Base-by-base conservation (phyloP, 2,329 filamentous ascomycete genomes). In the Cadophora sp. region DNA sequence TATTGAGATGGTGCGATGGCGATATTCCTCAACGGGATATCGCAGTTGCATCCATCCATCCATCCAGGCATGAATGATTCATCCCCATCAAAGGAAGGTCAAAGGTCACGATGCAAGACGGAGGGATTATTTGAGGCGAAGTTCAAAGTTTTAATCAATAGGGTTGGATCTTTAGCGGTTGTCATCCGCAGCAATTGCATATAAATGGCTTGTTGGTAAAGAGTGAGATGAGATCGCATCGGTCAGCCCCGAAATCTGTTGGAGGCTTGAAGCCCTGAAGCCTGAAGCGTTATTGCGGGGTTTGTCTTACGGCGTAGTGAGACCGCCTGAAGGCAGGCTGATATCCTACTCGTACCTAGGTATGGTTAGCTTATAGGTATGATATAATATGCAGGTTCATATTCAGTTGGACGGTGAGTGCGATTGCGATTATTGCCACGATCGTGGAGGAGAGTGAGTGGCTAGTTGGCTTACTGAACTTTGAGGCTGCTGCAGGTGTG, bases 121-220 rank as follows among this genome's bases (percentile, higher is more conserved):
- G 50, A 53, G 50, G 27, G 27, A 53, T 53, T 53, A 33, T n/a
- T 53, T 53, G 50, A 53, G 50, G 50, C 50, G 50, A 53, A 53
- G 50, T 22, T 56, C 14, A 56, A 8, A n/a, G 4, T n/a, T 43
- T 43, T 27, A 39, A 20, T 11, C 20, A 24, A 22, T 41, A 22
- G 11, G 11, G 4, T 58, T 27, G 22, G 36, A 14, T 24, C n/a
- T n/a, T 16, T 24, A 11, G n/a, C 55, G 36, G 33, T n/a, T 41
- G 55, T 58, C 55, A 58, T 58, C 55, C 36, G n/a, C 55, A 27
- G 45, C n/a, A n/a, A 4, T n/a, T 8, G 20, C n/a, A 20, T 48
- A 22, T 22, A 41, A 56, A 56, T 56, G n/a, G n/a, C 33, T 27
- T 58, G 33, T 8, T 9, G 6, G n/a, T n/a, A n/a, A n/a, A 8